Base-by-base conservation (phyloP, 345 rosid species). In the Draba incana region DNA sequence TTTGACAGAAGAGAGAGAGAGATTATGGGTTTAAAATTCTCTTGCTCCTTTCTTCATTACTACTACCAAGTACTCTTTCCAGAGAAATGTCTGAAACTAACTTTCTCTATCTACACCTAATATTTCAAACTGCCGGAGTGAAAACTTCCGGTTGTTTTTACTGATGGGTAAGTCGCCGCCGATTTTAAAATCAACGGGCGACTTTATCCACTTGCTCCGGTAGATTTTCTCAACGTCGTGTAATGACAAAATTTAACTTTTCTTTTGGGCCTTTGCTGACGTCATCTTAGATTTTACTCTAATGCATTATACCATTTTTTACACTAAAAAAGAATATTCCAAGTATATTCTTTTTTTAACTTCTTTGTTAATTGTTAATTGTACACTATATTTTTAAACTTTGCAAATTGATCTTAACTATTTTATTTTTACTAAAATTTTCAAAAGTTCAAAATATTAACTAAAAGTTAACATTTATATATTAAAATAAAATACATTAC, bases 1-100 rank as follows among this genome's bases (percentile, higher is more conserved):
- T 62, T 75, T 54, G 78, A 68, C 78, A 75, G 65, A 48, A 11
- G 39, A 12, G 39, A 59, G 53, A 46, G 43, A 68, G 73, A 61
- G 74, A 6, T 75, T 68, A n/a, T 39, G 78, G 55, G 74, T 75
- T 75, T 75, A 62, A 7, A 68, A 55, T 68, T 75, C 70, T 75
- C 64, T 48, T 62, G 65, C 69, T 75, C 11, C 51, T 74, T 52
- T 74, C 74, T 68, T 64, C 78, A 62, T 75, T 68, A 75, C 78
- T 75, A 75, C 78, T 75, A 6, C 47, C 27, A 39, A 16, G 78
- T 68, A 68, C 69, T 66, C 54, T 57, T 13, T 39, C 33, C 9
- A 44, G 37, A 57, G 66, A 31, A 5, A 64, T 49, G 41, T 5
- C 70, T 43, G 6, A 25, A 24, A 51, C 47, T 55, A 49, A 57